Percentiles rank a stretch among this genome's conserved stretches.
phyloP scores from a whole-genome alignment of 2,329 filamentous ascomycete genomes.

The Teratosphaeria zuluensis region DNA sequence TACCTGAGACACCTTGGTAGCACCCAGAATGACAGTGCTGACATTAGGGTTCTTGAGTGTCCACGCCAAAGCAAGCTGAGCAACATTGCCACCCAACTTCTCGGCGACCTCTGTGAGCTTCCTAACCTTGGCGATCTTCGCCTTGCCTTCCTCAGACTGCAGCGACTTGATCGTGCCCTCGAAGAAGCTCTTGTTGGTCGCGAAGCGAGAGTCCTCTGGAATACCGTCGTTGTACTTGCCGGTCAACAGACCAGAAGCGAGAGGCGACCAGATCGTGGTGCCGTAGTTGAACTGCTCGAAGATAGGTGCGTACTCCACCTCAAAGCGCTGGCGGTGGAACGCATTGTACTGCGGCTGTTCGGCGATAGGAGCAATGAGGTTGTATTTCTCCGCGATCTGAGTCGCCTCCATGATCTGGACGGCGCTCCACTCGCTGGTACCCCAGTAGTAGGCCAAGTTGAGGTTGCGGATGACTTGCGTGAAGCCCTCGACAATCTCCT shows the following conservation, averaged over 20 bases:
- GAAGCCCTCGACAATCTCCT: conserved; percentile 50
- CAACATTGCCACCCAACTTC: conserved; percentile 37
- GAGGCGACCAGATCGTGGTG: conserved; percentile 47
- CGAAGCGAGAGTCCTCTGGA: conserved; percentile 51
- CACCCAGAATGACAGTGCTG: conserved; percentile 46
- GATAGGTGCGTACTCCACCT: conserved; percentile 51
- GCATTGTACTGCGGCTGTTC: conserved; percentile 53
- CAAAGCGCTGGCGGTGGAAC: conserved; percentile 52
- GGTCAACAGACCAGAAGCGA: conserved; percentile 48
- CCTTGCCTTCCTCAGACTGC: conserved; percentile 40
- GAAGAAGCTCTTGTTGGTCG: conserved; percentile 49
- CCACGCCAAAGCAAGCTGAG: conserved; percentile 52
- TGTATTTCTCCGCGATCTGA: conserved; percentile 45
- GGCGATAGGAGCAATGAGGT: conserved; percentile 48
- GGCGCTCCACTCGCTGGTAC: conserved; percentile 52
- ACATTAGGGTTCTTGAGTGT: conserved; percentile 49
- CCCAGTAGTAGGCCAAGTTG: conserved; percentile 55
- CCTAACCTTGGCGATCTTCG: conserved; percentile 50
- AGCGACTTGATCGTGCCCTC: conserved; percentile 45
- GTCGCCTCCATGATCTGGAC: conserved; percentile 51
- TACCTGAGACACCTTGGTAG: conserved; percentile 32
- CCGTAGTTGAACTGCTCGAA: conserved; percentile 49
- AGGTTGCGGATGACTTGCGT: conserved; percentile 44
- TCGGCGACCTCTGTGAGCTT: conserved; percentile 43
- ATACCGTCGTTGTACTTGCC: conserved; percentile 58